Conservation (phyloP, 352 stramenopile species). For the Phytophthora kernoviae region DNA sequence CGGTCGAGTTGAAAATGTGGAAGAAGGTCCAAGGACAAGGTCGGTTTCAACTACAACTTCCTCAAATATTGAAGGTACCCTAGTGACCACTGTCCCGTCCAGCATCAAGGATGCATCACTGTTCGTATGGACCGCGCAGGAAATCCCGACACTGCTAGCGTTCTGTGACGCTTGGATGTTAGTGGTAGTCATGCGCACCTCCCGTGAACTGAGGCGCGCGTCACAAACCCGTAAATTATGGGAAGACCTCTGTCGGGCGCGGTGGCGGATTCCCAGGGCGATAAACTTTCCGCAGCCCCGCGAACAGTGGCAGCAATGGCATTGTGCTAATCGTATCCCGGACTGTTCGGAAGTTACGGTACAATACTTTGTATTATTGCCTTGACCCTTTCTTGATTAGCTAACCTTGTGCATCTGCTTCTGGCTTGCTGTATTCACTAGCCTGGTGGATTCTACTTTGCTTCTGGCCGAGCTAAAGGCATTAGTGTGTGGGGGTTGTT, state of each 20-base stretch:
- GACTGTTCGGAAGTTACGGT: conserved; percentile 40
- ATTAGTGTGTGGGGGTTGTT: conserved; percentile 51
- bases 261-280: conserved; percentile 34
- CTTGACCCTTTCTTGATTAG: not conserved
- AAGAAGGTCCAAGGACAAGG: conserved; percentile 10
- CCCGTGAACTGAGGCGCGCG: conserved; percentile 25
- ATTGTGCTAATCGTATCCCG: conserved; percentile 47
- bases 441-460: conserved; percentile 35
- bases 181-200: conserved; percentile 37
- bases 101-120: conserved; percentile 5
- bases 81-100: not conserved
- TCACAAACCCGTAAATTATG: conserved; percentile 38
- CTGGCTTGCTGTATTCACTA: conserved; percentile 11
- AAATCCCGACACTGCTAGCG: conserved; percentile 48
- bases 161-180: conserved; percentile 64
- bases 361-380: conserved; percentile 14
- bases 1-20: conserved; percentile 16
- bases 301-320: conserved; percentile 41
- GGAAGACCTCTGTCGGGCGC: conserved; percentile 31
- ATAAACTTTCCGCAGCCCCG: conserved; percentile 7
- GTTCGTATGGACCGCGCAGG: conserved; percentile 42
- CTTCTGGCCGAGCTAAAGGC: conserved; percentile 27
- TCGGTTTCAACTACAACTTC: conserved; percentile 9
- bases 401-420: conserved; percentile 2
- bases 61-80: not conserved